Percentiles rank a stretch among this genome's conserved stretches.
These are phyloP conservation scores for Achlya hypogyna DNA, from an alignment of 352 stramenopile species.

Conservation along the genomic window DNA sequence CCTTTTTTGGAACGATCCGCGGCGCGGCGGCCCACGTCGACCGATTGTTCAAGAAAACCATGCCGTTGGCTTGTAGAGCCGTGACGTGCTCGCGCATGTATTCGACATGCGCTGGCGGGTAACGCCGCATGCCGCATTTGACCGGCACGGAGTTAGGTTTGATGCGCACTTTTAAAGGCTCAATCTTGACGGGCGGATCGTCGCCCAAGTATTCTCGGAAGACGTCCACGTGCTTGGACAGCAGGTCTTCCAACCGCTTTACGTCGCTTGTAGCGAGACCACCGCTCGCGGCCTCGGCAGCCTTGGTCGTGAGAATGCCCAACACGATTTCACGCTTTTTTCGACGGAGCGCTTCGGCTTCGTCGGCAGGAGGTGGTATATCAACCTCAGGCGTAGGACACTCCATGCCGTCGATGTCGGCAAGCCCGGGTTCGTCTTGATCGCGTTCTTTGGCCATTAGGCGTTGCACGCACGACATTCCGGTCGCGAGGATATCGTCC, in stretches of 20 bases:
- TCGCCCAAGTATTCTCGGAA: slow-evolving; percentile 6
- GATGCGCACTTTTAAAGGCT: slow-evolving; percentile 12
- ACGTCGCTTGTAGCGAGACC: not conserved
- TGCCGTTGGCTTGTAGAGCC: not conserved
- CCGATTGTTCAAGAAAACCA: slow-evolving; percentile 9
- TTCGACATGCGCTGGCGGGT: slow-evolving; percentile 4
- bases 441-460: not conserved
- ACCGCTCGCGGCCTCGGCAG: not conserved
- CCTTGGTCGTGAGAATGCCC: no score
- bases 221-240: slow-evolving; percentile 12
- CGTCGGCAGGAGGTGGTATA: not conserved
- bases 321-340: no score
- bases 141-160: slow-evolving; percentile 1
- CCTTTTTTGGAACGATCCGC: slow-evolving; percentile 1
- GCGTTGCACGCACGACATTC: not conserved
- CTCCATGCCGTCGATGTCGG: slow-evolving; percentile 18
- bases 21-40: slow-evolving; percentile 7
- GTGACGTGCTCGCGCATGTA: not conserved
- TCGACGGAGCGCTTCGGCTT: no score
- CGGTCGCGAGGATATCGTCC: not conserved
- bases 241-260: not conserved
- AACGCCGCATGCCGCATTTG: slow-evolving; percentile 1
- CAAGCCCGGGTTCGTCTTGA: no score
- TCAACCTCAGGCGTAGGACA: not conserved
- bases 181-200: slow-evolving; percentile 2